Evolutionary conservation across 257 asterid species (phyloP).

Genomic region (Catharanthus roseus): DNA sequence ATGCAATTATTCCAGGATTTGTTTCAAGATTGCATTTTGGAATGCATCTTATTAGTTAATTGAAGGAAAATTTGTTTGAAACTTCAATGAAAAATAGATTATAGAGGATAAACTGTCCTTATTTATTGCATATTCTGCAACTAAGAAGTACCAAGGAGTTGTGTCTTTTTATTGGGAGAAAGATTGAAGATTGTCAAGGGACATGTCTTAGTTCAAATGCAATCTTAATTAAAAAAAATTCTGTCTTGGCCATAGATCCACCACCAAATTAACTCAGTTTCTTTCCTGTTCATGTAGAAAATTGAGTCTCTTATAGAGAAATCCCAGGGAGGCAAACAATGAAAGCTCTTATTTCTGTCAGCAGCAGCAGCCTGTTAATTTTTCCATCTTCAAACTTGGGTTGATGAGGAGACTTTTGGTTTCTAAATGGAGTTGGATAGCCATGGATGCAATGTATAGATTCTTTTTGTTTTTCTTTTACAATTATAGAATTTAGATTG

Average conservation of each 20-base stretch:
- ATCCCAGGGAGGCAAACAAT: constrained; percentile 21
- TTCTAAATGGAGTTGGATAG: neutral
- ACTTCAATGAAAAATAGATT: too few relatives aligned
- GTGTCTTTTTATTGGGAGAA: neutral
- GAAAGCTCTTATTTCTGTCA: constrained; percentile 17
- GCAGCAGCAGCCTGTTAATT: neutral
- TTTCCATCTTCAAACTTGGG: too few relatives aligned
- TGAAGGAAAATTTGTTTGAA: too few relatives aligned
- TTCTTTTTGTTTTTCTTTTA: too few relatives aligned
- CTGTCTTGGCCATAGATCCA: too few relatives aligned
- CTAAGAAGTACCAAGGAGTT: neutral
- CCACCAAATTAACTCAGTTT: neutral
- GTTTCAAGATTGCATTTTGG: neutral
- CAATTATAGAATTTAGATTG: too few relatives aligned
- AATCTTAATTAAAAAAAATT: too few relatives aligned
- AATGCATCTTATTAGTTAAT: neutral
- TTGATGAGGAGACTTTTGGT: too few relatives aligned
- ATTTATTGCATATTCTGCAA: neutral
- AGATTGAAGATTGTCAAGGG: too few relatives aligned
- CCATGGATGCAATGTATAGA: neutral
- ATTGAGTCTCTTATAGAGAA: constrained; percentile 61
- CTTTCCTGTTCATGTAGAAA: constrained; percentile 37
- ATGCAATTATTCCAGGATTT: neutral
- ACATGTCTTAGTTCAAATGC: too few relatives aligned
- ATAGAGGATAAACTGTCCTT: too few relatives aligned